Evolutionary conservation across 2,329 filamentous ascomycete species (phyloP), one percentile per base, ranked within the genome.

Genomic region (Penicillium sp.): DNA sequence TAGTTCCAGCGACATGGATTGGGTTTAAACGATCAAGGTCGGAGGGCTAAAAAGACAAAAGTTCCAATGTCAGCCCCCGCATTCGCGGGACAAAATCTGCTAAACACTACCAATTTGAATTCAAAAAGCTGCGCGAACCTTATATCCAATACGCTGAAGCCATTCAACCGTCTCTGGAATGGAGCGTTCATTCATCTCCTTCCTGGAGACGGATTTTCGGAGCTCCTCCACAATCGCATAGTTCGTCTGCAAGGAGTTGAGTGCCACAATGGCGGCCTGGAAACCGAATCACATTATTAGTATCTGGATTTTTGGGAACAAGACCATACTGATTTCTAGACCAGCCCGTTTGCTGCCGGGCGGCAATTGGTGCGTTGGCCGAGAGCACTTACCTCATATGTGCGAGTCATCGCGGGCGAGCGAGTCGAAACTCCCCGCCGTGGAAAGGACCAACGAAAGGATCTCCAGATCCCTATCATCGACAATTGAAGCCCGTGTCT

Each of bases 1-100:
- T 98, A 4, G 93, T 97, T 13, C 93, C 93, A 1, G 93, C 90
- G 46, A 98, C 87, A 71, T 98, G 93, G 59, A 98, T 86, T 63
- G 82, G 78, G 57, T 84, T 87, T 60, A 89, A 69, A 10, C 70
- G 75, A 61, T 87, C 78, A 64, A 89, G 81, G 57, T 87, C 84
- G 14, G 82, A 81, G 19, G 86, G 84, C 85, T 88, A 67, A 47
- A 46, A 7, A 53, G 48, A 24, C 46, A 54, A 37, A 43, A 33
- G 26, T 29, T 22, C 33, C 53, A 35, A 55, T 39, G 51, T 61
- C 39, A 63, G 57, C 37, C 43, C 42, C 26, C 9, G n/a, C 27
- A n/a, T 42, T 9, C 26, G 21, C 16, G 4, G 14, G 42, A 29
- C 31, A 24, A 47, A 16, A 46, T 14, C 11, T 21, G 37, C 37